These are phyloP conservation scores for Phialophora macrospora DNA, from an alignment of 2,329 filamentous ascomycete species.

Conservation along the genomic window DNA sequence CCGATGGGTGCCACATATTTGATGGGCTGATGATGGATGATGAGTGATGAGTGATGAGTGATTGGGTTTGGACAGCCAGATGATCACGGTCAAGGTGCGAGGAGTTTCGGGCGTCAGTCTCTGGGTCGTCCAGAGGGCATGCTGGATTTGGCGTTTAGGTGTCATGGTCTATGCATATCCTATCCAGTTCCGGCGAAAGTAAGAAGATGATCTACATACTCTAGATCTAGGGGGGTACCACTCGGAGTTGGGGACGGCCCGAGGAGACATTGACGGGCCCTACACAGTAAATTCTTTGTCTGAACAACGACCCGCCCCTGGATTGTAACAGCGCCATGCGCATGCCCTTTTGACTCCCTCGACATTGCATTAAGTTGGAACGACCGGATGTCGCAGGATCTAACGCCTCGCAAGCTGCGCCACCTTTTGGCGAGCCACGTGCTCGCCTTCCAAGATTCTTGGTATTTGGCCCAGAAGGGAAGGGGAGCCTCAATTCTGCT, in stretches of 20 bases:
- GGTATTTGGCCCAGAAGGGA: too few species aligned
- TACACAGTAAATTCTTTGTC: background rate
- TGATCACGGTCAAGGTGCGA: background rate
- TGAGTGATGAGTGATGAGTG: background rate
- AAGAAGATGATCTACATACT: background rate
- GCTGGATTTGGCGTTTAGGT: background rate
- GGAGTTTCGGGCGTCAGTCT: background rate
- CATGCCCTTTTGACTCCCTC: background rate
- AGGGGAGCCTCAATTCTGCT: too few species aligned
- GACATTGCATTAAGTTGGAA: background rate
- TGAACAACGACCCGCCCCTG: background rate
- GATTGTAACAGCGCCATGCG: background rate
- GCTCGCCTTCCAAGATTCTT: background rate
- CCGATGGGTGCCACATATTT: slow-evolving; percentile 21
- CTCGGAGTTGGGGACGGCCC: background rate
- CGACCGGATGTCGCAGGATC: background rate
- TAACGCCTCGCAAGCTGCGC: background rate
- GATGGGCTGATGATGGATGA: slow-evolving; percentile 8
- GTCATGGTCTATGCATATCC: background rate
- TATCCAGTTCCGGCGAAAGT: background rate
- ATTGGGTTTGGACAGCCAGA: background rate
- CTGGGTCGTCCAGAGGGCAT: background rate
- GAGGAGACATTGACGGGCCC: background rate
- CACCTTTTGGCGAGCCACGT: background rate
- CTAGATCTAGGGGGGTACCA: too few species aligned